A percentile compares a stretch with the other conserved stretches of the same genome.
These are phyloP conservation scores for Sungouiozyma intestinalis DNA, from an alignment of 805 yeast species.

Conservation along the genomic window DNA sequence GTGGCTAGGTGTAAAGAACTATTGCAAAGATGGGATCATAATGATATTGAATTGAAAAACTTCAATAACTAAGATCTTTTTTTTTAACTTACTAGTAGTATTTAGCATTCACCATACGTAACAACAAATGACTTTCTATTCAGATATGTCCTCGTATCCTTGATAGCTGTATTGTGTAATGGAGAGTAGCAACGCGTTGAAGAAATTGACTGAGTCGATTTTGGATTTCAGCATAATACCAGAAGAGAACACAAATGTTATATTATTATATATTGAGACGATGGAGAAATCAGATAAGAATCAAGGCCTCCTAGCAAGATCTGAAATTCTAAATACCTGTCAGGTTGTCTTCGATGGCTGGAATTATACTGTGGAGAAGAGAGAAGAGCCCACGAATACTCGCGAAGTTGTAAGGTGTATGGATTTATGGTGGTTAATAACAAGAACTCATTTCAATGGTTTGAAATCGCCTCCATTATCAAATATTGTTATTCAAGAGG, in stretches of 20 bases:
- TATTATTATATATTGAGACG: conserved; percentile 6
- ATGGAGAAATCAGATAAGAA: neutral
- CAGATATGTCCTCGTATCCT: too few relatives aligned
- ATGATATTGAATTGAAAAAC: conserved; percentile 8
- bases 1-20: conserved; percentile 16
- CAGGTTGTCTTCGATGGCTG: conserved; percentile 6
- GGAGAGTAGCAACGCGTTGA: neutral
- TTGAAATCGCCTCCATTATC: conserved; percentile 2
- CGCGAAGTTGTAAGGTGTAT: conserved; percentile 9
- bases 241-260: conserved; percentile 2
- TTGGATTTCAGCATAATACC: conserved; percentile 6
- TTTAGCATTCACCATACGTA: neutral
- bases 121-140: neutral
- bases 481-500: conserved; percentile 5
- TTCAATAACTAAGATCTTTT: conserved; percentile 3
- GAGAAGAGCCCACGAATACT: neutral
- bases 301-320: conserved; percentile 1
- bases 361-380: conserved; percentile 3
- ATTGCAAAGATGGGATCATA: conserved; percentile 10
- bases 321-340: conserved; percentile 7
- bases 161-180: too few relatives aligned
- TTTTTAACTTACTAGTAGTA: neutral
- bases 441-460: conserved; percentile 6
- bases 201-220: conserved; percentile 3
- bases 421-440: conserved; percentile 11